Evolutionary conservation across 83 land plant species (phyloP).

Genomic region (Larix sibirica): DNA sequence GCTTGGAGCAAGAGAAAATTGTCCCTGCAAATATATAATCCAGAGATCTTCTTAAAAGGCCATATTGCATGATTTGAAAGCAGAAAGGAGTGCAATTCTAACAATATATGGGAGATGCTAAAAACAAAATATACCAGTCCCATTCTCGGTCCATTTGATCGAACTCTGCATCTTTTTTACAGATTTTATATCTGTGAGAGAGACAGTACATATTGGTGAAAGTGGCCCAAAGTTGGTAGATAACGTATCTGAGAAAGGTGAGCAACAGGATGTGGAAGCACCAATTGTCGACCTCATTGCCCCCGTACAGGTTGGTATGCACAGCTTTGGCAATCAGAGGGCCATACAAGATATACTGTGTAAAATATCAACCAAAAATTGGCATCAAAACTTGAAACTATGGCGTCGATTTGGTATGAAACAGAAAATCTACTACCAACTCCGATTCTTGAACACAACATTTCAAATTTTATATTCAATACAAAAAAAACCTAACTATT

Average conservation of each 20-base stretch:
- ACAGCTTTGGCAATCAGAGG: constrained; percentile 48
- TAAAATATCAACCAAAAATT: neutral
- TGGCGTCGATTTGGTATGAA: neutral
- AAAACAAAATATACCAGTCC: constrained; percentile 53
- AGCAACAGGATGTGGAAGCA: constrained; percentile 51
- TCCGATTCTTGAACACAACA: no score
- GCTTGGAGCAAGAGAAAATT: constrained; percentile 75
- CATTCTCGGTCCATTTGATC: constrained; percentile 69
- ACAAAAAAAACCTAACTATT: no score
- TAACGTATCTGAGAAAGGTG: constrained; percentile 26
- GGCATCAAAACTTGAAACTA: neutral
- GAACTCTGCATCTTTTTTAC: constrained; percentile 44
- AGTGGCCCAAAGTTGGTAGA: constrained; percentile 37
- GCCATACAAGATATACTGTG: constrained; percentile 56
- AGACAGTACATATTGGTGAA: constrained; percentile 54
- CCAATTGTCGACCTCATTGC: constrained; percentile 19
- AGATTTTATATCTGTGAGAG: constrained; percentile 29
- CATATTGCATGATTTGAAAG: neutral
- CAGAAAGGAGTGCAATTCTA: no score
- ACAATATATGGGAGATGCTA: neutral
- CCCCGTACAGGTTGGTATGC: constrained; percentile 11
- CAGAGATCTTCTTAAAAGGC: neutral
- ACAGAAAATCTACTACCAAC: neutral
- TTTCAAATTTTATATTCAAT: no score
- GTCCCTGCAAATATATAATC: constrained; percentile 58